Base-by-base conservation (phyloP, 768 basidiomycete species). In the Tricholoma flavovirens region DNA sequence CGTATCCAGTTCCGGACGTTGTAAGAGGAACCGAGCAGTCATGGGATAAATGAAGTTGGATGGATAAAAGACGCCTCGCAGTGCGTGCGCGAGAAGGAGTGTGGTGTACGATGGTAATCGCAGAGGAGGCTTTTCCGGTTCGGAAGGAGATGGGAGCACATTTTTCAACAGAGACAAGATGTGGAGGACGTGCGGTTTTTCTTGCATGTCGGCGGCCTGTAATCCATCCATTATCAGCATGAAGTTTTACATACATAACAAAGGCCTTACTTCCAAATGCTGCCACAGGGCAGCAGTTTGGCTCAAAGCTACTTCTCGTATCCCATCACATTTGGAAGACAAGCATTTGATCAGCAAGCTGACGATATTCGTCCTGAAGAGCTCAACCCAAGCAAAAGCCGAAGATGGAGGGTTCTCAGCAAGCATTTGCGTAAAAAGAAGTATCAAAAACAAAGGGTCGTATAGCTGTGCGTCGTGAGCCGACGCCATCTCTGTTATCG, bases 21-120 rank as follows among this genome's bases (percentile, higher is more conserved):
- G 94, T 0, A 98, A 80, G 5, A 98, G 80, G 77, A 97, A 98
- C 4, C 89, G 81, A 1, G 90, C 84, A 0, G 87, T 89, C 14
- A 87, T 73, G 0, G 95, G 93, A 66, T 96, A 98, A 43, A 91
- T 84, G 69, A 93, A 90, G 51, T 88, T 86, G 1, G 90, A 86
- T 0, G 96, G 94, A 59, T 91, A 87, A 71, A 93, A 95, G 32
- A 96, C 77, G 1, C 83, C 84, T 26, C 87, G 80, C 4, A 97
- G 71, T 2, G 91, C 84, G 59, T 98, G 93, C 2, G 87, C 78
- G 52, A 98, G 77, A 61, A 96, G 81, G 15, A 98, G 82, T 2
- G 91, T 86, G 4, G 85, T 81, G 58, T 88, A 87, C 1, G 88
- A 82, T 0, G 95, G 88, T 0, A 97, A 72, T 4, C 90, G 82